Evolutionary conservation across 208 protist species (phyloP).

Genomic region (Crithidia bombi): DNA sequence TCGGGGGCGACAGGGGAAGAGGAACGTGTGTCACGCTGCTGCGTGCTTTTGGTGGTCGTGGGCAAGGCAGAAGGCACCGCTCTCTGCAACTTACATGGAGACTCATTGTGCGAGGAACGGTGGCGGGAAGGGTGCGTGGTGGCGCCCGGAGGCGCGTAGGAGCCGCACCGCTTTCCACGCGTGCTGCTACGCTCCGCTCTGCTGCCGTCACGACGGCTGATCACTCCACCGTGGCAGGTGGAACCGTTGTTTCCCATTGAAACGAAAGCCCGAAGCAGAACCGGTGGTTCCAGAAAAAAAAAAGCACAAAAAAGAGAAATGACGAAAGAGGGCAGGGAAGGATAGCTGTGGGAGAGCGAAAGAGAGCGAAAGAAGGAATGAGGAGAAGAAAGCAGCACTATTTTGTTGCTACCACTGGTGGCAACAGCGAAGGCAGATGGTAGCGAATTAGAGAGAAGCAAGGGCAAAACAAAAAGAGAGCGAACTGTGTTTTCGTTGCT

Average conservation of each 20-base stretch:
- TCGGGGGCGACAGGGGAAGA: neutral
- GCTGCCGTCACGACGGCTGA: neutral
- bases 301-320: neutral
- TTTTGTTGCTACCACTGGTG: too few relatives aligned
- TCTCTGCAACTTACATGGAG: neutral
- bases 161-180: neutral
- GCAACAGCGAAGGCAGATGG: neutral
- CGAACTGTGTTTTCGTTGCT: too few relatives aligned
- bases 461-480: neutral
- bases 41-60: neutral
- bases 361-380: neutral
- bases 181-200: neutral
- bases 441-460: neutral
- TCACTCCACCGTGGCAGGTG: neutral
- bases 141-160: neutral
- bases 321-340: neutral
- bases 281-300: neutral
- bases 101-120: neutral
- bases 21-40: neutral
- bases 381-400: too few relatives aligned
- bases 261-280: neutral
- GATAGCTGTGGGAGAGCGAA: neutral
- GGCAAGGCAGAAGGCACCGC: neutral
- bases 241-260: conserved; percentile 1
- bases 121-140: neutral